These are phyloP conservation scores for Coemansia sp. DNA, from an alignment of 192 early-diverging fungal genomes.

Conservation along the genomic window DNA sequence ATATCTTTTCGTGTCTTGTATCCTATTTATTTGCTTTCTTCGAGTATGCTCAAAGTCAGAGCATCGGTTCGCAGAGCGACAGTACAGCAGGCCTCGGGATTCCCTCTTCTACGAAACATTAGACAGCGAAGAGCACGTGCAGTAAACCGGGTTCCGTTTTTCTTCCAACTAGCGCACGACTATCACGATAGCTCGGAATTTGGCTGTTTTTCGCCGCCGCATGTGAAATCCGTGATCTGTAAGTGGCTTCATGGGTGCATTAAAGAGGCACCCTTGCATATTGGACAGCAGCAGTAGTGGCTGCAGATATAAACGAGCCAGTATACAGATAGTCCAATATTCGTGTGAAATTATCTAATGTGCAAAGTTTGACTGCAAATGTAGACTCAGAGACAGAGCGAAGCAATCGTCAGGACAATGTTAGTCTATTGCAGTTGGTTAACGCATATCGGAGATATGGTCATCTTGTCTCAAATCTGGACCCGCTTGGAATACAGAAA, in stretches of 20 bases:
- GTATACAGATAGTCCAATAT: neutral
- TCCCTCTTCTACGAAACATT: constrained; percentile 16
- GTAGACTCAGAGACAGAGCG: constrained; percentile 61
- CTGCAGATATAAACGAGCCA: neutral
- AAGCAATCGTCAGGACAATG: constrained; percentile 76
- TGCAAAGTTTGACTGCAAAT: neutral
- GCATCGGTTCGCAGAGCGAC: constrained; percentile 32
- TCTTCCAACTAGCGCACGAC: constrained; percentile 15
- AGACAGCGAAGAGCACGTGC: constrained; percentile 12
- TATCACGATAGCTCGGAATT: constrained; percentile 49
- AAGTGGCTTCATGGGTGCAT: constrained; percentile 17
- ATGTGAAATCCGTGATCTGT: constrained; percentile 25
- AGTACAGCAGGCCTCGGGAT: constrained; percentile 14
- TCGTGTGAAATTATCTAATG: neutral
- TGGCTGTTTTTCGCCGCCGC: constrained; percentile 33
- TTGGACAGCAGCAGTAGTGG: neutral
- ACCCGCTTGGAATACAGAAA: constrained; percentile 74
- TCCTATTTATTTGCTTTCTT: constrained; percentile 3
- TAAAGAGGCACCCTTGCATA: neutral
- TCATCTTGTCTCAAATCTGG: constrained; percentile 77
- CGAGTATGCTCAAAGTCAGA: constrained; percentile 36
- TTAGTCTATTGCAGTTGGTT: constrained; percentile 80
- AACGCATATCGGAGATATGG: constrained; percentile 78
- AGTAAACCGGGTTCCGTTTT: constrained; percentile 11
- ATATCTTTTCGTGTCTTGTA: neutral